Evolutionary conservation across 2,329 filamentous ascomycete genomes (phyloP), one percentile per base, ranked within the genome.

Genomic region (Penicillium digitatum): DNA sequence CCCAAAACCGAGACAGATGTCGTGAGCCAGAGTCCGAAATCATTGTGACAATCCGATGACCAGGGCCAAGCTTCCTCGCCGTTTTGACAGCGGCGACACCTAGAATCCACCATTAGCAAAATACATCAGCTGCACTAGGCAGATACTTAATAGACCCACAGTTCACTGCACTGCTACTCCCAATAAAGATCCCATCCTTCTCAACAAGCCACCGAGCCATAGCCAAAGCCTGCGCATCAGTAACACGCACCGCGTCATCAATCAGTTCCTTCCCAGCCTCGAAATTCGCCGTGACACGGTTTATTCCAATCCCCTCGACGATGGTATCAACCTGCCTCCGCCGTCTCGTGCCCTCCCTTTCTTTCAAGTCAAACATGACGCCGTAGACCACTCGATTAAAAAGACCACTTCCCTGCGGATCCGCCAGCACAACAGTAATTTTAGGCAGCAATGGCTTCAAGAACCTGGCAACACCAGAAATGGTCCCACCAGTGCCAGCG

Each of bases 141-240:
- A 24, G 9, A 29, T 4, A 39, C 43, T 27, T 5, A 40, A 14
- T 20, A 50, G 43, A 76, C 81, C 73, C 68, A 80, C 92, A 96
- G 72, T 99, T 99, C 49, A 99, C 93, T n/a, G 92, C 88, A 72
- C 89, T 96, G 71, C 90, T 96, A 71, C 92, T 96, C 9, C 94
- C 95, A 38, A 92, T 81, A 67, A 99, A 99, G 50, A 99, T 86
- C 8, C 94, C 94, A 72, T 99, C 94, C 60, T 92, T 88, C 75
- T 97, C 92, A 9, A 96, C 93, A 38, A 99, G 77, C 90, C 91
- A 97, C 59, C 90, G 81, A n/a, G 93, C 94, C 94, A 99, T 99
- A 52, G 81, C 82, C 70, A 89, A 85, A 12, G 94, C 94, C 77
- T 99, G 92, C 47, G 85, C 83, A 72, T 99, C 95, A 3, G 85